These are phyloP conservation scores for Trichoderma polysporum DNA, from an alignment of 2,329 filamentous ascomycete species.

Conservation along the genomic window DNA sequence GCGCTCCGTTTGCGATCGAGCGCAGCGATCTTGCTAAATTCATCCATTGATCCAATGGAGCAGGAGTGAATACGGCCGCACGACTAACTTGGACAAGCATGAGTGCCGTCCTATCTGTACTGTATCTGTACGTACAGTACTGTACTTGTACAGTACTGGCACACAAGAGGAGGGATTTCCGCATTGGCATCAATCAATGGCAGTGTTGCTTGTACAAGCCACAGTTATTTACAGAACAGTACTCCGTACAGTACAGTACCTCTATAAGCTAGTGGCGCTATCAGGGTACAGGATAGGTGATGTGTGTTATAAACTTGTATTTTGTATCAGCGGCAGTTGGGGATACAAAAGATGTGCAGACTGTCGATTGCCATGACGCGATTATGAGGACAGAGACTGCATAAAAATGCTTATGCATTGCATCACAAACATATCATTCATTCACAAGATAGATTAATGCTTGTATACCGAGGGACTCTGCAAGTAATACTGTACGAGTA, in stretches of 20 bases:
- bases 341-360: background rate
- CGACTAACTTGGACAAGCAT: background rate
- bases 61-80: background rate
- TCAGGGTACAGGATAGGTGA: too few species aligned
- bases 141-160: background rate
- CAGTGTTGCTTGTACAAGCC: background rate
- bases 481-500: background rate
- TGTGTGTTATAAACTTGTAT: background rate
- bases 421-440: constrained; percentile 1
- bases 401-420: background rate
- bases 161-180: too few species aligned
- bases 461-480: too few species aligned
- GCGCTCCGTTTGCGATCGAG: constrained; percentile 9
- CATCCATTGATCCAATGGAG: background rate
- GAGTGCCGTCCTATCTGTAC: background rate
- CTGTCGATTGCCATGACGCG: background rate
- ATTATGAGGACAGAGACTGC: constrained; percentile 16
- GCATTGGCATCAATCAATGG: background rate
- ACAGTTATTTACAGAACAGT: background rate
- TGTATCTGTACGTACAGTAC: background rate
- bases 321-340: background rate
- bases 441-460: background rate
- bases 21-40: background rate
- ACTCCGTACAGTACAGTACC: too few species aligned
- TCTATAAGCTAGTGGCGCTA: background rate